Evolutionary conservation across 176 grass and related monocot species (phyloP).

Genomic region (Urochloa ruziziensis): DNA sequence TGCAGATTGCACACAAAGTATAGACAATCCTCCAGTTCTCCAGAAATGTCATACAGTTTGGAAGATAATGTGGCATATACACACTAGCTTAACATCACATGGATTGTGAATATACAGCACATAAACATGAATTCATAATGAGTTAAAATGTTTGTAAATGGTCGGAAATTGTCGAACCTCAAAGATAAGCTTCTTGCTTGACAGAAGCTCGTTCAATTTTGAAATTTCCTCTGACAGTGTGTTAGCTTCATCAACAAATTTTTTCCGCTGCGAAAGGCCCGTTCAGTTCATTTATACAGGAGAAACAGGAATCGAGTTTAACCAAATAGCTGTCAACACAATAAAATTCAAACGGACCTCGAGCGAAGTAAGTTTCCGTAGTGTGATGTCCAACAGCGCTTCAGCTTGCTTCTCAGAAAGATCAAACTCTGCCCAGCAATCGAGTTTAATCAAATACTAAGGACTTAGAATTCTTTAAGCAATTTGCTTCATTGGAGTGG

Average conservation of each 20-base stretch:
- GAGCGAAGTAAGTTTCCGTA: slow-evolving; percentile 86
- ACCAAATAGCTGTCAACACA: not conserved
- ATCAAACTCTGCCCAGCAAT: slow-evolving; percentile 64
- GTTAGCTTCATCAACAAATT: slow-evolving; percentile 85
- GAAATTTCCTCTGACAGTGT: slow-evolving; percentile 66
- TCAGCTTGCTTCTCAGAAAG: slow-evolving; percentile 92
- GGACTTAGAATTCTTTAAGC: not conserved
- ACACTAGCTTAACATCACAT: not conserved
- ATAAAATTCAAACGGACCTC: slow-evolving; percentile 56
- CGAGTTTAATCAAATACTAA: not conserved
- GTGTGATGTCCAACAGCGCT: slow-evolving; percentile 88
- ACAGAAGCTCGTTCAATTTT: slow-evolving; percentile 87
- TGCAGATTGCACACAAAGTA: not conserved
- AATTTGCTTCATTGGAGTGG: not conserved
- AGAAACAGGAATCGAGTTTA: not conserved
- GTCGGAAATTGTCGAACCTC: slow-evolving; percentile 55
- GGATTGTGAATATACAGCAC: slow-evolving; percentile 24
- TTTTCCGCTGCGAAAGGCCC: slow-evolving; percentile 73
- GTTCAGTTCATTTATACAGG: slow-evolving; percentile 14
- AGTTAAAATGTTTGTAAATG: not conserved
- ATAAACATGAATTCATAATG: not conserved
- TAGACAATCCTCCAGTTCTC: not conserved
- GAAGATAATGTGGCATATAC: not conserved
- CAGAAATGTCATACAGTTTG: slow-evolving; percentile 15
- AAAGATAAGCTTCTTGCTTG: slow-evolving; percentile 88